These are phyloP conservation scores for Colletotrichum gloeosporioides DNA, from an alignment of 2,329 filamentous ascomycete genomes.

Conservation along the genomic window DNA sequence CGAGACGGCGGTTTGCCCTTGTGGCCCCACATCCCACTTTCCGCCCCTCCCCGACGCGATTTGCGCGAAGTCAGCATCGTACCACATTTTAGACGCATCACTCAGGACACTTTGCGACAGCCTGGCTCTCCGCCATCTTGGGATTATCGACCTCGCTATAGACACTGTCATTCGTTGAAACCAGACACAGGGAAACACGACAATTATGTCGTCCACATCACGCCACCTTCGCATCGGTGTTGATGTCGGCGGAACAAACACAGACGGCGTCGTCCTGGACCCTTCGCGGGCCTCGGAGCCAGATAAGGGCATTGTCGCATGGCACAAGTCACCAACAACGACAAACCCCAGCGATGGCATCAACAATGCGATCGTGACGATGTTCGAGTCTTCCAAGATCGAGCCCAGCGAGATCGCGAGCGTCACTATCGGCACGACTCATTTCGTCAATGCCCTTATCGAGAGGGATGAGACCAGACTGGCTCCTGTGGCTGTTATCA, in stretches of 20 bases:
- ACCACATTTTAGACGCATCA: not conserved
- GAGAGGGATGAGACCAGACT: slow-evolving; percentile 54
- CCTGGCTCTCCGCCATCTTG: too few species aligned
- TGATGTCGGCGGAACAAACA: slow-evolving; percentile 57
- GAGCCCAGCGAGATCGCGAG: slow-evolving; percentile 44
- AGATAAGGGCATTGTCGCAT: slow-evolving; percentile 51
- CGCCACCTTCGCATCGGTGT: slow-evolving; percentile 41
- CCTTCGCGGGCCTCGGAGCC: slow-evolving; percentile 36
- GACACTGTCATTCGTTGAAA: not conserved
- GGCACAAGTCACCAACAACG: slow-evolving; percentile 54
- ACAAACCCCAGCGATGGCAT: slow-evolving; percentile 52
- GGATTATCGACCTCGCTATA: not conserved
- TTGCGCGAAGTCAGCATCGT: not conserved
- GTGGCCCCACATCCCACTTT: not conserved
- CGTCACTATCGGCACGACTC: slow-evolving; percentile 59
- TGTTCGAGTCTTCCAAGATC: slow-evolving; percentile 41
- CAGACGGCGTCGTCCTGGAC: slow-evolving; percentile 57
- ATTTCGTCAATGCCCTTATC: slow-evolving; percentile 64
- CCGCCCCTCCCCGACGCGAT: not conserved
- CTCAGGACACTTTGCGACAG: not conserved
- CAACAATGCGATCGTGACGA: slow-evolving; percentile 44
- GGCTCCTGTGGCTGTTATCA: slow-evolving; percentile 55
- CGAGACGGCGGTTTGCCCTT: not conserved
- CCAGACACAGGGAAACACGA: not conserved
- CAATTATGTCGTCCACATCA: not conserved